Conservation (phyloP, 2,329 filamentous ascomycete genomes). For the Rosellinia necatrix region DNA sequence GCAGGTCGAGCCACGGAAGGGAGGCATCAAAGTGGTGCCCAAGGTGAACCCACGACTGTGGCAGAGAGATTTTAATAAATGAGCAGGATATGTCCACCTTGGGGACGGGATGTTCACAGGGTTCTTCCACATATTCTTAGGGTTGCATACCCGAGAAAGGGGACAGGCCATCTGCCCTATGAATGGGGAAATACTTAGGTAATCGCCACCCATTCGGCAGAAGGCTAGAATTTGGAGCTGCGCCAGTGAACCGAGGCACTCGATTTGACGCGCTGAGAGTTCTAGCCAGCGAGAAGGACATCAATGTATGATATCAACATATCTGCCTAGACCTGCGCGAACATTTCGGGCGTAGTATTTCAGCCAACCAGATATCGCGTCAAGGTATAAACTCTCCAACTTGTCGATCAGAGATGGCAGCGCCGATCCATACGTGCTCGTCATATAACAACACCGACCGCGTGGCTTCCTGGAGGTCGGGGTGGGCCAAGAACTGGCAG, state of each 20-base stretch:
- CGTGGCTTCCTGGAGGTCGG: too few species aligned
- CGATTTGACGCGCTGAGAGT: not conserved
- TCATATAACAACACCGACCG: too few species aligned
- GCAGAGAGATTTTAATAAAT: constrained; percentile 10
- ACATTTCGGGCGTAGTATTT: too few species aligned
- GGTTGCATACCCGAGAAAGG: too few species aligned
- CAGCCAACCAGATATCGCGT: too few species aligned
- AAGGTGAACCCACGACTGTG: constrained; percentile 12
- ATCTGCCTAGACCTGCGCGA: too few species aligned
- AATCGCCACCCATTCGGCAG: not conserved
- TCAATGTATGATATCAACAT: too few species aligned
- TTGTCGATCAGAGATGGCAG: too few species aligned
- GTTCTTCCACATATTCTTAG: too few species aligned
- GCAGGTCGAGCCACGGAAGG: constrained; percentile 33
- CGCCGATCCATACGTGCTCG: too few species aligned
- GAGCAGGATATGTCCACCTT: too few species aligned
- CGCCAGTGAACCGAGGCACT: not conserved
- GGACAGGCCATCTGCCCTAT: not conserved
- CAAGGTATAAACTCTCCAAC: too few species aligned
- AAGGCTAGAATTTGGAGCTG: not conserved
- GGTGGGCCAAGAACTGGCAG: not conserved
- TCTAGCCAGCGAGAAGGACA: not conserved
- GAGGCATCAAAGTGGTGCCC: constrained; percentile 12
- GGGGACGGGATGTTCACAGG: not conserved
- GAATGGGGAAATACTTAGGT: not conserved